Evolutionary conservation across 75 land plant species (phyloP), one percentile per base, ranked within the genome.

Genomic region (Sequoiadendron giganteum): DNA sequence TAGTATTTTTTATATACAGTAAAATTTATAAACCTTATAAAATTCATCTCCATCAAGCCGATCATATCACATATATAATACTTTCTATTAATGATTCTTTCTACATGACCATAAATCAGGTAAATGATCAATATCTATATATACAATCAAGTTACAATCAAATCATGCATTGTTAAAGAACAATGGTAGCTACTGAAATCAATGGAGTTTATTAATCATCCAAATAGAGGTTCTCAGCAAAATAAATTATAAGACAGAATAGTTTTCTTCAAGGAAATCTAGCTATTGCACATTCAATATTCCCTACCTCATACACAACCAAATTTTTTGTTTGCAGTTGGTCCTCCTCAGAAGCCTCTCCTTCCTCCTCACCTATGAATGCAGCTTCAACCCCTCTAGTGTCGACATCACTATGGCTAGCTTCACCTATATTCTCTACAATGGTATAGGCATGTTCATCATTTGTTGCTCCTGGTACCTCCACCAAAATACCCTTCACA

Each of bases 301-400:
- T 42, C 28, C 45, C 18, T 80, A 80, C 83, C 83, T 80, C 83
- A 21, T 80, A 80, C 28, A 80, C 83, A 80, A 80, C 47, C 48
- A 80, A 42, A 80, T 80, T 80, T 80, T 80, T 80, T 80, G 83
- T 43, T 80, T 80, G 83, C 83, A 80, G 43, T 19, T 43, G 83
- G n/a, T 43, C 83, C 48, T 80, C 83, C 48, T 80, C 83, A 21
- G 47, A 80, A 6, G 83, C 47, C n/a, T 80, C 83, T 39, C 43
- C 82, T 79, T 79, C 82, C 16, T 79, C 82, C 43, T 79, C 82
- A 43, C 43, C 82, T 40, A 80, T 19, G n/a, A 80, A 80, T 43
- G 83, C 47, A 80, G n/a, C 47, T 80, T 39, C 83, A 80, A 80
- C 47, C 21, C 18, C 83, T 80, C 83, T 43, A 43, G n/a, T 19